phyloP scores from a whole-genome alignment of 495 filamentous ascomycete genomes.

The Podospora conica region DNA sequence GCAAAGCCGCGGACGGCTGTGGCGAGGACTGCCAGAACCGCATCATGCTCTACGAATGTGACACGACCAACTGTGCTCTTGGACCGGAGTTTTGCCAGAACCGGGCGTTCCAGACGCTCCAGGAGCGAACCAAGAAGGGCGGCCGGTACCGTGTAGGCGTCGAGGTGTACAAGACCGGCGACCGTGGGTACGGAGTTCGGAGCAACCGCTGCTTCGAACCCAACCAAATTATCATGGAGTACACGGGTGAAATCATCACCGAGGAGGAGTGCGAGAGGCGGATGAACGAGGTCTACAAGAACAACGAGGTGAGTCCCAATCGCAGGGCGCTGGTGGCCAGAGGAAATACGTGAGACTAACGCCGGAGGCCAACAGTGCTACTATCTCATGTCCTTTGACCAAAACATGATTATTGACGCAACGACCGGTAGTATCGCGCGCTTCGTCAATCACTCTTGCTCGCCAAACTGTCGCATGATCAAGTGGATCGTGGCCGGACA shows the following conservation, averaged over 20 bases:
- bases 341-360: background rate
- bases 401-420: conserved; percentile 98
- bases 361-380: conserved; percentile 59
- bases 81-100: conserved; percentile 69
- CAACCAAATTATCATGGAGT: conserved; percentile 96
- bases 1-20: conserved; percentile 69
- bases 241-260: conserved; percentile 94
- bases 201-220: conserved; percentile 81
- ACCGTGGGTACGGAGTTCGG: conserved; percentile 87
- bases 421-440: conserved; percentile 92
- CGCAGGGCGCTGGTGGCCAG: conserved; percentile 14
- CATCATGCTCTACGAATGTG: conserved; percentile 96
- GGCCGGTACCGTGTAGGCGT: conserved; percentile 86
- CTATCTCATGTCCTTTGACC: conserved; percentile 96
- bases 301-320: conserved; percentile 66
- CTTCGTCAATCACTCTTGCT: conserved; percentile 97
- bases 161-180: conserved; percentile 83
- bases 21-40: conserved; percentile 87
- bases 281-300: conserved; percentile 86
- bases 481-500: conserved; percentile 96
- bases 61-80: conserved; percentile 78
- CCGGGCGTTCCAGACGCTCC: conserved; percentile 76
- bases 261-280: conserved; percentile 86
- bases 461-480: conserved; percentile 94
- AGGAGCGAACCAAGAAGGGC: conserved; percentile 66